Evolutionary conservation across 2,329 filamentous ascomycete genomes (phyloP).

Genomic region (Colletotrichum lini): DNA sequence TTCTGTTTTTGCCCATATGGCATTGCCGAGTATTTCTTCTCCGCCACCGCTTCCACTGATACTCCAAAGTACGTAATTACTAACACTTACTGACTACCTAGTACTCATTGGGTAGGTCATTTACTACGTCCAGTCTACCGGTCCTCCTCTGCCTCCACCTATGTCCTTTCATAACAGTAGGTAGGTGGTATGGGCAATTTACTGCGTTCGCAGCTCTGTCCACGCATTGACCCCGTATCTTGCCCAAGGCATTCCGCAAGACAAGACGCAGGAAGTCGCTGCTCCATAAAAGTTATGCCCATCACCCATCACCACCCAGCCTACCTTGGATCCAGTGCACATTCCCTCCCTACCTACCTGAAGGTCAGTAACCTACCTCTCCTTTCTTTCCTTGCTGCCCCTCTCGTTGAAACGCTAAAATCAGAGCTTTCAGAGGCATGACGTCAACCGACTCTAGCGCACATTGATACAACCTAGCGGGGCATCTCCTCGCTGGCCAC

Average conservation of each 20-base stretch:
- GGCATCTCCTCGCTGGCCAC: slow-evolving; percentile 33
- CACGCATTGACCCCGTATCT: not conserved
- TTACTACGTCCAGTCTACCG: not conserved
- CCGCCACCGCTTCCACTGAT: not conserved
- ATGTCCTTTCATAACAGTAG: not conserved
- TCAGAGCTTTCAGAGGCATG: slow-evolving; percentile 43
- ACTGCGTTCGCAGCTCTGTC: not conserved
- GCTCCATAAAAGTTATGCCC: not conserved
- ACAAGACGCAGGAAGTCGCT: not conserved
- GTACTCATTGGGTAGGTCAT: too few species aligned
- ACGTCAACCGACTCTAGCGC: slow-evolving; percentile 42
- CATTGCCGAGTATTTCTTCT: slow-evolving; percentile 14
- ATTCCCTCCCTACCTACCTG: too few species aligned
- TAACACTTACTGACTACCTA: too few species aligned
- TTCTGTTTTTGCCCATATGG: slow-evolving; percentile 41
- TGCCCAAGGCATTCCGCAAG: not conserved
- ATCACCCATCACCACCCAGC: not conserved
- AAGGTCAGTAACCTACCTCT: slow-evolving; percentile 7
- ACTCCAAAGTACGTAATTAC: not conserved
- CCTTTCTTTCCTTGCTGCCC: slow-evolving; percentile 36
- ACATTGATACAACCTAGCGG: slow-evolving; percentile 38
- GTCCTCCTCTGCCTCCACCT: not conserved
- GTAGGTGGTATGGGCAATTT: not conserved
- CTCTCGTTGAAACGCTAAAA: slow-evolving; percentile 42
- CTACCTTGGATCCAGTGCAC: too few species aligned